A percentile compares a stretch with the other conserved stretches of the same genome.
Evolutionary conservation across 805 yeast species (phyloP).

Genomic region (Yamadazyma sp.): DNA sequence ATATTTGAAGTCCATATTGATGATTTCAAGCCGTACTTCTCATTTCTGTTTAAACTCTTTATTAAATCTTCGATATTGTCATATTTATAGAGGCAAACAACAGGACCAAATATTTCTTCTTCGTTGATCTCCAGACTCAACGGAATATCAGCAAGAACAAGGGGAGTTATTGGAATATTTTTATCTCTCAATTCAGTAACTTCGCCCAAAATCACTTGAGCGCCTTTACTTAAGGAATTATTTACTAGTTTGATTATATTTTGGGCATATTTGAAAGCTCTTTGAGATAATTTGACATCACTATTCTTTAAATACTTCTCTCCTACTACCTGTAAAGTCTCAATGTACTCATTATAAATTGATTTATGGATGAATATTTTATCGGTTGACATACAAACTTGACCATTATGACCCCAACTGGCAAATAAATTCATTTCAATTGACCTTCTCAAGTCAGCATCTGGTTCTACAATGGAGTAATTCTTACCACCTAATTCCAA

Average conservation of each 20-base stretch:
- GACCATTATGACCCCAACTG: slow-evolving; percentile 45
- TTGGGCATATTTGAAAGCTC: slow-evolving; percentile 22
- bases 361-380: slow-evolving; percentile 32
- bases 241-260: slow-evolving; percentile 23
- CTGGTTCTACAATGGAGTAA: slow-evolving; percentile 28
- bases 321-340: slow-evolving; percentile 16
- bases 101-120: slow-evolving; percentile 45
- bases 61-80: slow-evolving; percentile 15
- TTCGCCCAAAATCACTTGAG: slow-evolving; percentile 25
- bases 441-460: slow-evolving; percentile 32
- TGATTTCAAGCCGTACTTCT: slow-evolving; percentile 36
- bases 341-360: slow-evolving; percentile 27
- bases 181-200: neutral
- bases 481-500: slow-evolving; percentile 49
- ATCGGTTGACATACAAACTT: slow-evolving; percentile 48
- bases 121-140: slow-evolving; percentile 23
- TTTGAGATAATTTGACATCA: slow-evolving; percentile 24
- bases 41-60: slow-evolving; percentile 21
- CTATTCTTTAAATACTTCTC: slow-evolving; percentile 12
- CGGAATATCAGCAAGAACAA: slow-evolving; percentile 30
- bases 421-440: slow-evolving; percentile 25
- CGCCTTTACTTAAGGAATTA: slow-evolving; percentile 40
- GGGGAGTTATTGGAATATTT: slow-evolving; percentile 18
- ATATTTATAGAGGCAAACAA: slow-evolving; percentile 29
- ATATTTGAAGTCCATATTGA: slow-evolving; percentile 41